Base-by-base conservation (phyloP, 345 rosid species). In the Brassica carinata region DNA sequence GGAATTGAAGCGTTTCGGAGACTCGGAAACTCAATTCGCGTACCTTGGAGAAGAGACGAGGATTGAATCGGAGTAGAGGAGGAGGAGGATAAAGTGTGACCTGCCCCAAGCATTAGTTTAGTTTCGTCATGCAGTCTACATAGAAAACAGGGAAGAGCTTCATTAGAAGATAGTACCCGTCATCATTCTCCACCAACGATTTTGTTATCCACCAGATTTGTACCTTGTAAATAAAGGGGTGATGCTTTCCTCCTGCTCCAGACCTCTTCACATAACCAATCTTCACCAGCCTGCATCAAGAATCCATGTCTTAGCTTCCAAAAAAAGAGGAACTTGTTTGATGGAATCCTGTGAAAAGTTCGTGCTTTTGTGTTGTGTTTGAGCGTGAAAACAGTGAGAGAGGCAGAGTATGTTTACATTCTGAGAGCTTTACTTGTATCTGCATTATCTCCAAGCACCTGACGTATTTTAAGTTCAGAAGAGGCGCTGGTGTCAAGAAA, bases 391-490 rank as follows among this genome's bases (percentile, higher is more conserved):
- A 19, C 23, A 19, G 71, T 67, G 71, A 17, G 51, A 36, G 17
- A 29, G 75, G 64, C 55, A 65, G 71, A 27, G 30, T 27, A 27
- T 27, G 30, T 27, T 27, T 80, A 91, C 98, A 88, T 88, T 85
- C 96, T 86, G 64, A 91, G 94, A 67, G 98, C 98, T 82, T 91
- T 93, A 86, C 98, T 93, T 8, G 96, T 93, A 81, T 91, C 94
- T 15, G 98, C 94, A 57, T 92, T 91, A 84, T 93, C 94, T n/a
- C 98, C 98, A 0, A 93, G 91, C 61, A 72, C 78, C 19, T 81
- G 87, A 30, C 98, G 96, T n/a, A 93, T 91, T 79, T 83, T 84
- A 2, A 88, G 79, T 87, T 93, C 98, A 67, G 90, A 80, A 69
- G 86, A 85, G 82, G 80, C 71, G 31, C 90, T 88, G 2, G 74